Evolutionary conservation across 768 basidiomycete genomes (phyloP).

Genomic region (Pilatotrama ljubarskyi): DNA sequence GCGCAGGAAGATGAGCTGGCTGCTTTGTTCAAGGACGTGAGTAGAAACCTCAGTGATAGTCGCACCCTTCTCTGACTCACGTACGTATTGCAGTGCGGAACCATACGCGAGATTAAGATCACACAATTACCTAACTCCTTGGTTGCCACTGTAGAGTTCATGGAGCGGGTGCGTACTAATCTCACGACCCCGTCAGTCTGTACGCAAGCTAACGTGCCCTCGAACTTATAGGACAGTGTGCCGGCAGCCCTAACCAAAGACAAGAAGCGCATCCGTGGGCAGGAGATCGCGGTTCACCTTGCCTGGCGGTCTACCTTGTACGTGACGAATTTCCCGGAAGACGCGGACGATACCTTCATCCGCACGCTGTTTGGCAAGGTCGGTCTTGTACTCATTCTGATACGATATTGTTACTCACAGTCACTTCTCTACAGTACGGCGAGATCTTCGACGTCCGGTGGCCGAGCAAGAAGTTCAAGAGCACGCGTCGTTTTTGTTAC

Average conservation of each 20-base stretch:
- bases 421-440: slow-evolving; percentile 62
- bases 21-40: slow-evolving; percentile 82
- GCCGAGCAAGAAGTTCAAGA: slow-evolving; percentile 98
- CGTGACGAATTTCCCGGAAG: slow-evolving; percentile 93
- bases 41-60: slow-evolving; percentile 26
- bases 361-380: slow-evolving; percentile 80
- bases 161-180: slow-evolving; percentile 52
- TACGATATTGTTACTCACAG: neutral
- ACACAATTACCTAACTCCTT: slow-evolving; percentile 55
- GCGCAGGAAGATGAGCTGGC: slow-evolving; percentile 67
- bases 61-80: slow-evolving; percentile 21
- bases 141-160: slow-evolving; percentile 91
- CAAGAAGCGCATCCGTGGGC: slow-evolving; percentile 78
- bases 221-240: slow-evolving; percentile 62
- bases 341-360: slow-evolving; percentile 73
- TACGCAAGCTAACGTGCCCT: neutral
- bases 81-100: slow-evolving; percentile 68
- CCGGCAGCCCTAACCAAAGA: slow-evolving; percentile 91
- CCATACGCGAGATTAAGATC: slow-evolving; percentile 81
- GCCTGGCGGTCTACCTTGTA: slow-evolving; percentile 95
- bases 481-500: slow-evolving; percentile 89
- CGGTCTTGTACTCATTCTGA: slow-evolving; percentile 18
- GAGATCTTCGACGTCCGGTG: slow-evolving; percentile 92
- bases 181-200: too few relatives aligned
- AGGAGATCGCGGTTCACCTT: slow-evolving; percentile 82